Conservation (phyloP, 2,329 filamentous ascomycete species). For the Aspergillus nomiae region DNA sequence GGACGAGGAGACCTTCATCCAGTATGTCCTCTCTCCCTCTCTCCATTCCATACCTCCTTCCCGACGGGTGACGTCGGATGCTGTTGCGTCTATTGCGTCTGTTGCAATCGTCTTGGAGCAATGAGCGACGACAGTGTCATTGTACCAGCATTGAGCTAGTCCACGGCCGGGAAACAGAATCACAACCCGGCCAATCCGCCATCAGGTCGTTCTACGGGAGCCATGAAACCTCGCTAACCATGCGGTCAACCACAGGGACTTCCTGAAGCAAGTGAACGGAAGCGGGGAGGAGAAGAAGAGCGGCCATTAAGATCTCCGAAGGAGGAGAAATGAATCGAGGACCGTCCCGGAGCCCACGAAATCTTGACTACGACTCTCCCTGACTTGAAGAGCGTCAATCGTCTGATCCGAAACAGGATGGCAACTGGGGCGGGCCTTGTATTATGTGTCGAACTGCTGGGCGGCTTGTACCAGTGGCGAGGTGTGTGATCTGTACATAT, state of each 20-base stretch:
- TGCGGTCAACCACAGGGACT: slow-evolving; percentile 42
- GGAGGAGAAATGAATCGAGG: slow-evolving; percentile 14
- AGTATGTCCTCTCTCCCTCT: slow-evolving; percentile 50
- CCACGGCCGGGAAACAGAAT: background rate
- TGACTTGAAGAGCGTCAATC: background rate
- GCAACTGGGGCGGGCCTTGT: slow-evolving; percentile 7
- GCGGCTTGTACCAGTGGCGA: slow-evolving; percentile 5
- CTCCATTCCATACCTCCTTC: background rate
- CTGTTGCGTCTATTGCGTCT: background rate
- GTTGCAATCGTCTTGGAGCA: background rate
- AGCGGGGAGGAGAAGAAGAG: slow-evolving; percentile 47
- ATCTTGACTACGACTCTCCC: background rate
- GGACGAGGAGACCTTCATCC: slow-evolving; percentile 69
- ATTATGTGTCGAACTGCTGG: slow-evolving; percentile 7
- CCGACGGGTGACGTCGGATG: background rate
- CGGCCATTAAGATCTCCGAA: slow-evolving; percentile 34
- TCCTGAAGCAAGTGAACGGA: slow-evolving; percentile 51
- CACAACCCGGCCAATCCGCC: too few relatives aligned
- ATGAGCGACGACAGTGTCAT: background rate
- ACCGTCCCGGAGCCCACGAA: background rate
- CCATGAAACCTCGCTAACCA: background rate
- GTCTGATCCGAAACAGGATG: slow-evolving; percentile 1
- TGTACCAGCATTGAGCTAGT: background rate
- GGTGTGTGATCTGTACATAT: slow-evolving; percentile 32
- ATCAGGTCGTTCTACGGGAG: background rate